Conservation (phyloP, 1,284 basidiomycete genomes). For the Austroboletus novae-zelandiae region DNA sequence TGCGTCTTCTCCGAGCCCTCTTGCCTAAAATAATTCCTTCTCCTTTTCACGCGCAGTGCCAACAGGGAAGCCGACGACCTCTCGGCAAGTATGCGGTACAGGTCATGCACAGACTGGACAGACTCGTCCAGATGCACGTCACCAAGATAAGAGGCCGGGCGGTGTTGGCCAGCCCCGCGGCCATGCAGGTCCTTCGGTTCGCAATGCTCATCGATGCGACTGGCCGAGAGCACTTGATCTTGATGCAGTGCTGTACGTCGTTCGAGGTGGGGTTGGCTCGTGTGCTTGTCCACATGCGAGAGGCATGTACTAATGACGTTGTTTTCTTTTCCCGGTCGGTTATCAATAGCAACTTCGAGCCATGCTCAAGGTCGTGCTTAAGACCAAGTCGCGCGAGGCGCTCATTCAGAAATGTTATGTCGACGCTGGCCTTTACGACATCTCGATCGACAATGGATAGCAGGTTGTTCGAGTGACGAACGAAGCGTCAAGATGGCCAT, state of each 20-base stretch:
- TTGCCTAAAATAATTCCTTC: no score
- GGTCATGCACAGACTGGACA: constrained; percentile 19
- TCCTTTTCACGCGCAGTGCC: constrained; percentile 10
- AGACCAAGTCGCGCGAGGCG: constrained; percentile 18
- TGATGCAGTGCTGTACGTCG: constrained; percentile 25
- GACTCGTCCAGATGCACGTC: constrained; percentile 21
- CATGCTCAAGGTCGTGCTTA: constrained; percentile 17
- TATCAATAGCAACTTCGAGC: constrained; percentile 19
- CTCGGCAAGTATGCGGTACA: constrained; percentile 16
- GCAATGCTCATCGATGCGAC: constrained; percentile 28
- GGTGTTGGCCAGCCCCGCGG: constrained; percentile 16
- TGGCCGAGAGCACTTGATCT: constrained; percentile 20
- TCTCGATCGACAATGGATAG: constrained; percentile 22
- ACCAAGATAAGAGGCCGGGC: constrained; percentile 12
- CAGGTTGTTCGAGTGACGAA: constrained; percentile 23
- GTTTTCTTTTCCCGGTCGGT: neutral
- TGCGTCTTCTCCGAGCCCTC: no score
- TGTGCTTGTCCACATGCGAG: neutral
- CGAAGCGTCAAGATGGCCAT: constrained; percentile 23
- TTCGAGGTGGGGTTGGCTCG: constrained; percentile 19
- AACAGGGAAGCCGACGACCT: constrained; percentile 14
- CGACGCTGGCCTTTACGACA: constrained; percentile 23
- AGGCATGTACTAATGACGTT: neutral
- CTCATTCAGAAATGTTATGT: constrained; percentile 25
- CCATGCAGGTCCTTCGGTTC: constrained; percentile 19